Conservation (phyloP, 108 stramenopile genomes). For the Aurantiochytrium sp. region DNA sequence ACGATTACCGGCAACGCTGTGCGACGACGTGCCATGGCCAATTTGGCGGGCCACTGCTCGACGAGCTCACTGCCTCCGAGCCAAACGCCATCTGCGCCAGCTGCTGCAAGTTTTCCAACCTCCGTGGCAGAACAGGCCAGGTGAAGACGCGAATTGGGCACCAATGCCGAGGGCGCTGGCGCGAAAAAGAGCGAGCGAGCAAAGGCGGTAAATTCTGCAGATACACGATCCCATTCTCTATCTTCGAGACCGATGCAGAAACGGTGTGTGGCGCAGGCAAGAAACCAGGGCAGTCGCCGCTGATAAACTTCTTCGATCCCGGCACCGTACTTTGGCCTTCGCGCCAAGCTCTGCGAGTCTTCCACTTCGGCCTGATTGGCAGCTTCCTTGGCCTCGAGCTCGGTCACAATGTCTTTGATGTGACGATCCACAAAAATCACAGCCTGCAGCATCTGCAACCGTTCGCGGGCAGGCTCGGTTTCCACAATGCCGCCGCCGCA, state of each 20-base stretch:
- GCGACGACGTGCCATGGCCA: neutral
- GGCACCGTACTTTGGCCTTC: neutral
- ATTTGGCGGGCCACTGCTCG: neutral
- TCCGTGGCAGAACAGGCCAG: neutral
- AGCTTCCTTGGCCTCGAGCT: neutral
- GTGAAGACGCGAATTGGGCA: neutral
- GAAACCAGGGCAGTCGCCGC: neutral
- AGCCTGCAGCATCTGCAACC: neutral
- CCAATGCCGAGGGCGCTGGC: neutral
- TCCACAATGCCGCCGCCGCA: constrained; percentile 28
- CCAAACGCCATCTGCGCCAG: neutral
- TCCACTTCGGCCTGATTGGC: neutral
- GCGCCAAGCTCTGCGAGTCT: neutral
- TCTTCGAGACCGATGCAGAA: neutral
- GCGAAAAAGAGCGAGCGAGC: neutral
- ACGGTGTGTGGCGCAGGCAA: neutral
- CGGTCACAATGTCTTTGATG: neutral
- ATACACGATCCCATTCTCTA: neutral
- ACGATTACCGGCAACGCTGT: neutral
- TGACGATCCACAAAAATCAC: neutral
- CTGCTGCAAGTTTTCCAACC: neutral
- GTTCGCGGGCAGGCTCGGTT: neutral
- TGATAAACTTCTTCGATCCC: neutral
- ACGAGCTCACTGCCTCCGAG: neutral
- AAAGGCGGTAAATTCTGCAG: neutral